Conservation (phyloP, 345 rosid species). For the Mercurialis annua region DNA sequence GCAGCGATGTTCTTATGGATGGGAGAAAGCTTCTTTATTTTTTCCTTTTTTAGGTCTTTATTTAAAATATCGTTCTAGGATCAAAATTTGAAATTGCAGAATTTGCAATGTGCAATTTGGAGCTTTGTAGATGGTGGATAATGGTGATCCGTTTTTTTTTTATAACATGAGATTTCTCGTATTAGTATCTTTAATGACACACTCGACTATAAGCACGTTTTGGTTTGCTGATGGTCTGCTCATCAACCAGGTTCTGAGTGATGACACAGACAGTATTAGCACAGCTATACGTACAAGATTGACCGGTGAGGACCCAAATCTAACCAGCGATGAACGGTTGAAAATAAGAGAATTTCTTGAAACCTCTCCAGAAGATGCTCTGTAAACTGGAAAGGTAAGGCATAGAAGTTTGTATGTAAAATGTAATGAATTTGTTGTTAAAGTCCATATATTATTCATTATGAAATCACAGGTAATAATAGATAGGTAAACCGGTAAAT, state of each 20-base stretch:
- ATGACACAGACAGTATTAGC: conserved; percentile 36
- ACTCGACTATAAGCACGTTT: no score
- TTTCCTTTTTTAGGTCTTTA: no score
- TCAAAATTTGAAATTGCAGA: no score
- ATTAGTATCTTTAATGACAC: no score
- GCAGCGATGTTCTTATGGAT: not conserved
- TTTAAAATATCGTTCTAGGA: no score
- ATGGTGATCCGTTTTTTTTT: not conserved
- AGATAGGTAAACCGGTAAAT: no score
- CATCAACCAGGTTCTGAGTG: conserved; percentile 46
- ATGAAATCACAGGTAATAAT: not conserved
- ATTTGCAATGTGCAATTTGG: not conserved
- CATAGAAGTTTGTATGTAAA: conserved; percentile 8
- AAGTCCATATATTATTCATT: conserved; percentile 3
- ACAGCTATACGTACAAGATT: conserved; percentile 50
- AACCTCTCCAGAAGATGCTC: conserved; percentile 39
- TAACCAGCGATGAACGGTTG: conserved; percentile 50
- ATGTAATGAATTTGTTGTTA: not conserved
- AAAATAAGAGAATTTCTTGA: conserved; percentile 59
- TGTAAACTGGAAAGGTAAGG: conserved; percentile 17
- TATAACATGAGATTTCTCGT: no score
- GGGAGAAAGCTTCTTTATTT: no score
- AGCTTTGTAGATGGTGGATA: not conserved
- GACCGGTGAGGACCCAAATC: conserved; percentile 52
- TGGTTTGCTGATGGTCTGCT: not conserved